These are phyloP conservation scores for Naegleria fowleri DNA, from an alignment of 208 protist species.

Conservation along the genomic window DNA sequence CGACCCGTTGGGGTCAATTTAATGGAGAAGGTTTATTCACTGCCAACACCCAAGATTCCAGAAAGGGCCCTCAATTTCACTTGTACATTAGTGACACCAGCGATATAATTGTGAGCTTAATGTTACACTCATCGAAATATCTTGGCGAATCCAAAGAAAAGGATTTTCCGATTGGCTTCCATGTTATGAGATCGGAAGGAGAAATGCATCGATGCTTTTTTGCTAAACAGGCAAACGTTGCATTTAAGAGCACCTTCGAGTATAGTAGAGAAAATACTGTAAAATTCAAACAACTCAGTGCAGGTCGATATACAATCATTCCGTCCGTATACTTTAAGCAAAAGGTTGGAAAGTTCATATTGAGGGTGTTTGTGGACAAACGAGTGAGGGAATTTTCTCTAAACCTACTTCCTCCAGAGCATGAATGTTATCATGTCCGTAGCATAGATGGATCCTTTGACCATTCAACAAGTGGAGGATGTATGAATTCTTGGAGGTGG, in stretches of 20 bases:
- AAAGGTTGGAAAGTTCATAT: not conserved
- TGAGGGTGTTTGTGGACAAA: not conserved
- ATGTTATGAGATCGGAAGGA: not conserved
- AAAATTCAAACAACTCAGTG: not conserved
- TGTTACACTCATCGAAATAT: not conserved
- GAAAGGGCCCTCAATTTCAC: not conserved
- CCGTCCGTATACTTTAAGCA: not conserved
- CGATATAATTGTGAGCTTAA: not conserved
- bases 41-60: not conserved
- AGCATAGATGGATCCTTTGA: not conserved
- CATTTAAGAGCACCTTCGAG: not conserved
- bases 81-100: not conserved
- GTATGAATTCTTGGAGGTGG: conserved; percentile 13
- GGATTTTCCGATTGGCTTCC: not conserved
- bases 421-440: not conserved
- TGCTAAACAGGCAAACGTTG: not conserved
- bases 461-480: not conserved
- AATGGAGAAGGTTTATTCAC: not conserved
- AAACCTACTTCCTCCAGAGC: not conserved
- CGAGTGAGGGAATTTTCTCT: not conserved
- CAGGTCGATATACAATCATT: not conserved
- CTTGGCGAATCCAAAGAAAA: not conserved
- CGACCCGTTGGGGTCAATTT: not conserved
- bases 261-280: not conserved
- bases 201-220: not conserved